Evolutionary conservation across 805 yeast species (phyloP).

Genomic region (Yarrowia sp.): DNA sequence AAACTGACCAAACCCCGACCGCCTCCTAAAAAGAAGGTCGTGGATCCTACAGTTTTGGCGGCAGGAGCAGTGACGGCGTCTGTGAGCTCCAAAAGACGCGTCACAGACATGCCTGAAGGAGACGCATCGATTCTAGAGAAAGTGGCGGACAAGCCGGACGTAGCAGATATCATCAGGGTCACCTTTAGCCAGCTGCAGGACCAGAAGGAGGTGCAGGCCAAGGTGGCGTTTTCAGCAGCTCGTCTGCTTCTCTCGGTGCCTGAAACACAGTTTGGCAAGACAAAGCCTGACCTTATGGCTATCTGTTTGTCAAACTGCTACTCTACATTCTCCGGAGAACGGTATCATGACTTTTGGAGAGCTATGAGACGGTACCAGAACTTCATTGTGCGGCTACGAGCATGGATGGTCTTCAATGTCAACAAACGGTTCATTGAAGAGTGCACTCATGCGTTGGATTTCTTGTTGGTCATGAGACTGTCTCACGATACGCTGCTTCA

Average conservation of each 20-base stretch:
- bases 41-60: neutral
- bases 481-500: neutral
- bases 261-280: neutral
- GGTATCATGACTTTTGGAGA: constrained; percentile 13
- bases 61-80: neutral
- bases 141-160: neutral
- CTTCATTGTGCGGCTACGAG: constrained; percentile 2
- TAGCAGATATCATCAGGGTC: neutral
- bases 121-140: neutral
- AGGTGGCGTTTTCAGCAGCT: neutral
- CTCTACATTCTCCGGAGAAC: neutral
- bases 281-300: constrained; percentile 11
- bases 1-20: neutral
- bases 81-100: neutral
- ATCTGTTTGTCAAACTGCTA: neutral
- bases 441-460: constrained; percentile 10
- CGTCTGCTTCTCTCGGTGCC: constrained; percentile 3
- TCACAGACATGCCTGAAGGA: constrained; percentile 15
- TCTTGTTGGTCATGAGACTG: constrained; percentile 3
- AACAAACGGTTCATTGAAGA: constrained; percentile 21
- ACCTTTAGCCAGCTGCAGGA: neutral
- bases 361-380: constrained; percentile 11
- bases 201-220: neutral
- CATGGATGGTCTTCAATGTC: constrained; percentile 26
- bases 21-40: neutral